Conservation (phyloP, 345 rosid species). For the Salix dunnii region DNA sequence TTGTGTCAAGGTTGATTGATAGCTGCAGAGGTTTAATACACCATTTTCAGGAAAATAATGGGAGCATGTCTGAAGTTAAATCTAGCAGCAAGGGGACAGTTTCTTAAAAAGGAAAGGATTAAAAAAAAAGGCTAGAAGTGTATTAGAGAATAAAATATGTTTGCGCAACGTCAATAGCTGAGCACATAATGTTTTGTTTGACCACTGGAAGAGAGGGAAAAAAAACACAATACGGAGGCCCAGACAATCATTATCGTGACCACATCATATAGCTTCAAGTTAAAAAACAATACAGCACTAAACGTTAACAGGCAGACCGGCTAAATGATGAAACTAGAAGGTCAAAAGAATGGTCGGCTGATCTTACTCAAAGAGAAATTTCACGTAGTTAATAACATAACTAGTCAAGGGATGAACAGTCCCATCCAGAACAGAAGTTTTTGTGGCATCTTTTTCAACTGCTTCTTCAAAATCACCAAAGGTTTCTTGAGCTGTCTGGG, state of each 20-base stretch:
- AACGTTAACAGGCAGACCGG: neutral
- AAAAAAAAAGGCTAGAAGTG: neutral
- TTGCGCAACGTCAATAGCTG: neutral
- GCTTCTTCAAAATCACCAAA: constrained; percentile 99
- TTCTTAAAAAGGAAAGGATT: neutral
- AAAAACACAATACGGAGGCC: neutral
- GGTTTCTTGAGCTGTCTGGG: constrained; percentile 91
- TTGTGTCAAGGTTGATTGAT: constrained; percentile 90
- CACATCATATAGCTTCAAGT: neutral
- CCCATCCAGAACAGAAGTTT: constrained; percentile 86
- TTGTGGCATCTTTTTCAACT: constrained; percentile 96
- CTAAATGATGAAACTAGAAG: neutral
- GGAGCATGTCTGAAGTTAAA: neutral
- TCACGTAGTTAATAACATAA: constrained; percentile 95
- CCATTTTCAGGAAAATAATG: constrained; percentile 6
- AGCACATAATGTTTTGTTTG: neutral
- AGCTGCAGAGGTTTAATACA: constrained; percentile 45
- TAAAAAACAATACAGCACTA: neutral
- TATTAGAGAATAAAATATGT: neutral
- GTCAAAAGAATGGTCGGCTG: constrained; percentile 8
- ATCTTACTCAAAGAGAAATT: constrained; percentile 95
- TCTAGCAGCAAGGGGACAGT: neutral
- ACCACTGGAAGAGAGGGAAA: neutral
- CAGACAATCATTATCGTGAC: neutral
- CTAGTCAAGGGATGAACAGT: constrained; percentile 98